Percentiles rank a stretch among this genome's conserved stretches.
Evolutionary conservation across 2,329 filamentous ascomycete species (phyloP).

Genomic region (Colletotrichum filicis): DNA sequence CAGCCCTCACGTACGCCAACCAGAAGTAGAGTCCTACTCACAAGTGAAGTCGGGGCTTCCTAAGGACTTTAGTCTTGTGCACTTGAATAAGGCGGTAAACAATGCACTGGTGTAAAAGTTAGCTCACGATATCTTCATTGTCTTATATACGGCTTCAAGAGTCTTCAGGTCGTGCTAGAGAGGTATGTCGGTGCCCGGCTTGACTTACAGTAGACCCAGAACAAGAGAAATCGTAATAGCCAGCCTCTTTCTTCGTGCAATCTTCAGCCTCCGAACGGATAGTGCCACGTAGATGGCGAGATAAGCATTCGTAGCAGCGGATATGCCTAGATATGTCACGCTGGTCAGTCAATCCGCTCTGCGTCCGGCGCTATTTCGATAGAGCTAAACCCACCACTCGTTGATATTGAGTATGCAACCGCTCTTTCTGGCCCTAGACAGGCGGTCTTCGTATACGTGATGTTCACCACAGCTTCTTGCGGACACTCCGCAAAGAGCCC

Average conservation of each 20-base stretch:
- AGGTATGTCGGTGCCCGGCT: no score
- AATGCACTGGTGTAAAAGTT: conserved; percentile 33
- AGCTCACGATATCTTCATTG: no score
- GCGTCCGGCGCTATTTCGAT: neutral
- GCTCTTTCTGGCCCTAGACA: conserved; percentile 49
- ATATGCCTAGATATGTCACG: neutral
- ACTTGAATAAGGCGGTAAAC: conserved; percentile 44
- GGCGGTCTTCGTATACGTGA: conserved; percentile 45
- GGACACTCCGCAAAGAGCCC: conserved; percentile 55
- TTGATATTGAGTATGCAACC: conserved; percentile 52
- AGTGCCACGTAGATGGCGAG: conserved; percentile 53
- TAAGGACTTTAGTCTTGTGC: conserved; percentile 47
- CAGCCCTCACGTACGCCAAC: neutral
- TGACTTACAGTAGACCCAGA: conserved; percentile 40
- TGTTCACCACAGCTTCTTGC: conserved; percentile 51
- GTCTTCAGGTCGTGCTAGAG: no score
- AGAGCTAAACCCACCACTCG: conserved; percentile 46
- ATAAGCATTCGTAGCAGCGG: conserved; percentile 46
- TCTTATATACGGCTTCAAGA: no score
- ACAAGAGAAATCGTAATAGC: conserved; percentile 49
- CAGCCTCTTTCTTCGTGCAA: conserved; percentile 52
- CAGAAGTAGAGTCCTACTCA: conserved; percentile 25
- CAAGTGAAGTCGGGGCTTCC: conserved; percentile 40
- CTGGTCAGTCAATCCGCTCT: neutral
- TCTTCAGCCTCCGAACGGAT: conserved; percentile 49